Evolutionary conservation across 352 stramenopile species (phyloP).

Genomic region (Pythium guiyangense): DNA sequence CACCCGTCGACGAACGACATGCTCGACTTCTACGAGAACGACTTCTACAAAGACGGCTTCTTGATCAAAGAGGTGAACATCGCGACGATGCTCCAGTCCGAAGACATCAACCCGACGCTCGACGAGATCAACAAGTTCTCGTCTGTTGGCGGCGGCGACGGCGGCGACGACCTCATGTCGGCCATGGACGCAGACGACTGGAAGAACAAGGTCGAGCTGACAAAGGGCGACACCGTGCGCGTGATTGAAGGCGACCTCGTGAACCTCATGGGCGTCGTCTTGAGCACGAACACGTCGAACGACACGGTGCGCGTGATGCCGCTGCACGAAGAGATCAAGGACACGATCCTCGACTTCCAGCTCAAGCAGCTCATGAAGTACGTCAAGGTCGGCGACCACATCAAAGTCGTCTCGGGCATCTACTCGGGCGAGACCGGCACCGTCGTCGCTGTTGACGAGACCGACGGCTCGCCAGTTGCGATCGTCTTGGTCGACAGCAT

Average conservation of each 20-base stretch:
- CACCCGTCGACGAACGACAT: slow-evolving; percentile 75
- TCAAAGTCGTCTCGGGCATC: slow-evolving; percentile 88
- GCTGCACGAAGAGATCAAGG: slow-evolving; percentile 89
- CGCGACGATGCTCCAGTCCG: slow-evolving; percentile 76
- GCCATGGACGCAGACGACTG: slow-evolving; percentile 80
- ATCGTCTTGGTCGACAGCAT: slow-evolving; percentile 89
- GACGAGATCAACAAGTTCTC: slow-evolving; percentile 90
- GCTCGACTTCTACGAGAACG: slow-evolving; percentile 87
- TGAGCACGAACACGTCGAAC: slow-evolving; percentile 86
- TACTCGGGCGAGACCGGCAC: slow-evolving; percentile 89
- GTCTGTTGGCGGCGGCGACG: slow-evolving; percentile 58
- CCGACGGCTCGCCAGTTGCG: slow-evolving; percentile 72
- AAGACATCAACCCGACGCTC: slow-evolving; percentile 82
- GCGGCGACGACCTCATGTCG: slow-evolving; percentile 56
- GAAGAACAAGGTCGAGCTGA: slow-evolving; percentile 89
- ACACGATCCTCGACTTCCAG: slow-evolving; percentile 88
- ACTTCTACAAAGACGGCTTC: slow-evolving; percentile 88
- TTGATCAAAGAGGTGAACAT: slow-evolving; percentile 87
- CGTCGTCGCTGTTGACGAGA: slow-evolving; percentile 85
- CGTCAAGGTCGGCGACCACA: slow-evolving; percentile 89
- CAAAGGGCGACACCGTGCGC: slow-evolving; percentile 85
- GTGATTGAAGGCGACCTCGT: slow-evolving; percentile 86
- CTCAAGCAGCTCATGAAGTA: slow-evolving; percentile 89
- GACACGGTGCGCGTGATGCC: slow-evolving; percentile 88
- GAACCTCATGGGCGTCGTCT: slow-evolving; percentile 88